Evolutionary conservation across 352 stramenopile genomes (phyloP).

Genomic region (Pythium sp.): DNA sequence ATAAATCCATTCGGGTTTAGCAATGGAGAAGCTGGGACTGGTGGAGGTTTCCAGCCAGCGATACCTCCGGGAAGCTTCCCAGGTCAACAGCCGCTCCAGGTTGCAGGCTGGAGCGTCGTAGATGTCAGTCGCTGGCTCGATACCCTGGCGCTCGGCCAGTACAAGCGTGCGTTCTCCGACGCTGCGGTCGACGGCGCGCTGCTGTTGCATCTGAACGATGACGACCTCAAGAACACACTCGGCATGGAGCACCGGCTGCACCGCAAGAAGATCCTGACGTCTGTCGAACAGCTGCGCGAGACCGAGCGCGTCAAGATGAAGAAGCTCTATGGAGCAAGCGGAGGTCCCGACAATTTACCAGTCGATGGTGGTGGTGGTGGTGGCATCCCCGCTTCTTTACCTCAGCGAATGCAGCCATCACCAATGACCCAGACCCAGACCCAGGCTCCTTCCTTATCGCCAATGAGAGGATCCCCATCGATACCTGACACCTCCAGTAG

Average conservation of each 20-base stretch:
- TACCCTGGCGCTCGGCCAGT: slow-evolving; percentile 85
- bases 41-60: slow-evolving; percentile 36
- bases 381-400: background rate
- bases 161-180: slow-evolving; percentile 88
- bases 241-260: slow-evolving; percentile 94
- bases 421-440: background rate
- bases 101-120: slow-evolving; percentile 81
- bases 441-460: background rate
- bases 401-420: slow-evolving; percentile 4
- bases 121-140: slow-evolving; percentile 91
- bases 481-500: background rate
- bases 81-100: slow-evolving; percentile 61
- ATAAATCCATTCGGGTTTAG: slow-evolving; percentile 6
- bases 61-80: slow-evolving; percentile 51
- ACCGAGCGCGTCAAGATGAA: slow-evolving; percentile 46
- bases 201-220: slow-evolving; percentile 84
- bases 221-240: slow-evolving; percentile 94
- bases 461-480: background rate
- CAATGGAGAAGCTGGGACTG: background rate
- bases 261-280: slow-evolving; percentile 95
- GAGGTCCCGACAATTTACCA: slow-evolving; percentile 13
- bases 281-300: slow-evolving; percentile 68
- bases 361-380: background rate
- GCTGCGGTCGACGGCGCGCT: slow-evolving; percentile 88
- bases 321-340: slow-evolving; percentile 33